Base-by-base conservation (phyloP, 805 yeast genomes). In the Pichia nanzhaoensis region DNA sequence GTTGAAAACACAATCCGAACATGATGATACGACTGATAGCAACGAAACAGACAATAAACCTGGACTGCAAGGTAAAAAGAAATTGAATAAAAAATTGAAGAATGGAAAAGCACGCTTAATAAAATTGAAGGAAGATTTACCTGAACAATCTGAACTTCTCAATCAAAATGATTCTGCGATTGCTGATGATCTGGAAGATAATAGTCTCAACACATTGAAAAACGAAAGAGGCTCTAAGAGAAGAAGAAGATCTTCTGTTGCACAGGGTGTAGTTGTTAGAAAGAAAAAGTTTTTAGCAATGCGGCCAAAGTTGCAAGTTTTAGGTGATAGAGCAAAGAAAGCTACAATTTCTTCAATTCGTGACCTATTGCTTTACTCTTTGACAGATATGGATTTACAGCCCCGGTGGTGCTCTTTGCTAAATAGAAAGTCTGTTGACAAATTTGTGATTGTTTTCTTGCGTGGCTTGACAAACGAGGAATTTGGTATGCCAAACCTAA, bases 391-490 rank as follows among this genome's bases (percentile, higher is more conserved):
- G 5, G 60, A 68, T 38, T 61, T 61, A 33, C 59, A 67, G 1
- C 81, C 82, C 1, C 59, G 60, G 12, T 78, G 80, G 78, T 52
- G 75, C n/a, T 61, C 65, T 16, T 53, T 84, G 5, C 63, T 56
- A 2, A 80, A 82, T 51, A 64, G 75, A 39, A 54, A 58, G 18
- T 60, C 68, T 3, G 65, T 85, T 2, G 58, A 69, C n/a, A 77
- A 75, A 47, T 72, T 82, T 2, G 78, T 84, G 0, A 64, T 78
- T 20, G 60, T 85, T 4, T 65, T 80, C 42, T 74, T 78, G 4
- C 87, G 93, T 0, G 95, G 95, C 0, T 59, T 89, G 12, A 65
- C 70, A 13, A 59, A 67, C 2, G 54, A 60, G 3, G 73, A 74
- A 48, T 75, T 79, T 52, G 73, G 74, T 0, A 47, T 52, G 38